These are phyloP conservation scores for Danielia oregonensis DNA, from an alignment of 805 yeast species.

Conservation along the genomic window DNA sequence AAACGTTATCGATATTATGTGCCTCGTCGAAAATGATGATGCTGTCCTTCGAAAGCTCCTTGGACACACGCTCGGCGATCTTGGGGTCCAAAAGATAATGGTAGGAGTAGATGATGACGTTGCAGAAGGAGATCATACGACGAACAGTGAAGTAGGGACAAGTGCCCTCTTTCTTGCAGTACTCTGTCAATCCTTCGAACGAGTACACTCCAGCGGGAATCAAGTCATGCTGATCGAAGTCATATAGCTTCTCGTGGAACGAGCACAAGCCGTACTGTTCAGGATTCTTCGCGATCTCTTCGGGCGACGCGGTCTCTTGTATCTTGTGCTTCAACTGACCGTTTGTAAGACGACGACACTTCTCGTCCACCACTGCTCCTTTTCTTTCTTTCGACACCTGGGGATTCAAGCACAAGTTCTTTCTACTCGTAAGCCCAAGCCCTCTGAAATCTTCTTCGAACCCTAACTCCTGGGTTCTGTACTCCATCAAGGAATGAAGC, in stretches of 20 bases:
- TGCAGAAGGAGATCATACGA: slow-evolving; percentile 94
- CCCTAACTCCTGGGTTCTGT: slow-evolving; percentile 78
- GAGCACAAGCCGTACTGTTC: slow-evolving; percentile 56
- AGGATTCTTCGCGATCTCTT: slow-evolving; percentile 44
- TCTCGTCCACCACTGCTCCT: slow-evolving; percentile 92
- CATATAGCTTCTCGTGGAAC: slow-evolving; percentile 86
- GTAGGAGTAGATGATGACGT: slow-evolving; percentile 91
- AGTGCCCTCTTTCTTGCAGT: slow-evolving; percentile 73
- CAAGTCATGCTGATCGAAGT: slow-evolving; percentile 80
- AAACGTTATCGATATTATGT: slow-evolving; percentile 97
- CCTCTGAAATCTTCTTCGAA: slow-evolving; percentile 89
- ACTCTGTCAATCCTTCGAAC: slow-evolving; percentile 74
- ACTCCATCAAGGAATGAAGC: slow-evolving; percentile 83
- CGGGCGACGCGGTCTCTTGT: slow-evolving; percentile 45
- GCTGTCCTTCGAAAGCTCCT: slow-evolving; percentile 85
- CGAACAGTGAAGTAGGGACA: slow-evolving; percentile 98
- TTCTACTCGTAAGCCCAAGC: slow-evolving; percentile 88
- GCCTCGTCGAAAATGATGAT: slow-evolving; percentile 98
- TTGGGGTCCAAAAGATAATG: slow-evolving; percentile 96
- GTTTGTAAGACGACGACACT: slow-evolving; percentile 90
- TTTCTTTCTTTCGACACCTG: slow-evolving; percentile 80
- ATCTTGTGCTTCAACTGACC: slow-evolving; percentile 75
- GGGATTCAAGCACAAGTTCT: slow-evolving; percentile 91
- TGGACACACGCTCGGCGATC: slow-evolving; percentile 92
- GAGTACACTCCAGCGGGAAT: slow-evolving; percentile 94